These are phyloP conservation scores for Malbranchea zuffiana DNA, from an alignment of 2,329 filamentous ascomycete species.

Conservation along the genomic window DNA sequence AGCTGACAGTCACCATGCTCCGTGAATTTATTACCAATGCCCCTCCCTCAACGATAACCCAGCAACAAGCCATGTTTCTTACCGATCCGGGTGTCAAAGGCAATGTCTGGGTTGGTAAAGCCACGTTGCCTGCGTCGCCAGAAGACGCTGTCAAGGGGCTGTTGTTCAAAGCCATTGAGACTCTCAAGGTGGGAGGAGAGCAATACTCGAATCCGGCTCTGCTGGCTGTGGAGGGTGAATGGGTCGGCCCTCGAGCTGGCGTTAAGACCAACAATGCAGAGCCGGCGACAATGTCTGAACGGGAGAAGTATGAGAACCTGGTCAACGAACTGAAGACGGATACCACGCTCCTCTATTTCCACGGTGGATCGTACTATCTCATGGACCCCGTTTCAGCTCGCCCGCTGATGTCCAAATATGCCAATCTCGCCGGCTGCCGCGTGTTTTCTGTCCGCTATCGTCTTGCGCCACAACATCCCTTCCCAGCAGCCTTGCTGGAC, in stretches of 20 bases:
- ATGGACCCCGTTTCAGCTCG: neutral
- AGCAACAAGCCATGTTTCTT: conserved; percentile 47
- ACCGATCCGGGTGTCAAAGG: conserved; percentile 56
- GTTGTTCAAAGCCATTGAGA: conserved; percentile 16
- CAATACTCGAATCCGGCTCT: conserved; percentile 15
- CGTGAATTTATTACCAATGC: conserved; percentile 45
- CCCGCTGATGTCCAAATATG: neutral
- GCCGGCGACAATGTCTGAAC: conserved; percentile 15
- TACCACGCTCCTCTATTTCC: conserved; percentile 22
- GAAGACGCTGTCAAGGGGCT: conserved; percentile 23
- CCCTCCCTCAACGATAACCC: conserved; percentile 39
- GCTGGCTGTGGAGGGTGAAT: conserved; percentile 17
- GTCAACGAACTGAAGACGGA: conserved; percentile 16
- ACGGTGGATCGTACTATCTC: conserved; percentile 21
- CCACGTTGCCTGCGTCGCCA: conserved; percentile 47
- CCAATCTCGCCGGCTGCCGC: conserved; percentile 30
- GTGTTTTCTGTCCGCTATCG: conserved; percentile 49
- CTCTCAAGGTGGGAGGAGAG: conserved; percentile 17
- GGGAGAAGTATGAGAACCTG: conserved; percentile 18
- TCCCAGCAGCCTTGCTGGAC: conserved; percentile 41
- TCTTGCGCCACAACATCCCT: conserved; percentile 49
- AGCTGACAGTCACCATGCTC: conserved; percentile 54
- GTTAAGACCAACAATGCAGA: conserved; percentile 13
- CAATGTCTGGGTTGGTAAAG: conserved; percentile 61
- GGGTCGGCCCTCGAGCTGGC: conserved; percentile 17